Conservation (phyloP, 805 yeast genomes). For the Danielia oregonensis region DNA sequence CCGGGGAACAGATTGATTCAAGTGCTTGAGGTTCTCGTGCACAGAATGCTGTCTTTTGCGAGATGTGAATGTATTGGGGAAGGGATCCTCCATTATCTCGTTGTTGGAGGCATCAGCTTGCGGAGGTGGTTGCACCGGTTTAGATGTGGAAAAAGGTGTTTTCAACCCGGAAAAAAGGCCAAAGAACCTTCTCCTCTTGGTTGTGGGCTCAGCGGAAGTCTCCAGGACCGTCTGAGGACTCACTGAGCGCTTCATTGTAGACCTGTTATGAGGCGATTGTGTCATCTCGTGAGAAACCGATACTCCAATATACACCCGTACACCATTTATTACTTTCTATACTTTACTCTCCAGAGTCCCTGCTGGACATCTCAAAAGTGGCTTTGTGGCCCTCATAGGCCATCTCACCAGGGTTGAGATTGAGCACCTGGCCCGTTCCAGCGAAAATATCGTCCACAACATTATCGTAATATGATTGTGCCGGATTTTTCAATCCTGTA, state of each 20-base stretch:
- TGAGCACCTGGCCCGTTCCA: slow-evolving; percentile 26
- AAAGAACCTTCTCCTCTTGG: slow-evolving; percentile 9
- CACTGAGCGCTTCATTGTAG: slow-evolving; percentile 16
- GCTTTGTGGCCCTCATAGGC: slow-evolving; percentile 5
- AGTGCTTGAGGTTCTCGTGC: slow-evolving; percentile 6
- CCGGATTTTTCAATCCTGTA: slow-evolving; percentile 40
- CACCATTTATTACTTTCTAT: background rate
- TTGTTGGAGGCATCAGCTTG: slow-evolving; percentile 1
- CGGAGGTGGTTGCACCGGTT: background rate
- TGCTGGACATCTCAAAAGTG: slow-evolving; percentile 12
- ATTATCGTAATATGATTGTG: slow-evolving; percentile 36
- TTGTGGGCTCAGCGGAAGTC: slow-evolving; percentile 2
- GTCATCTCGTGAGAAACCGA: too few species aligned
- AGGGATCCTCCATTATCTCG: background rate
- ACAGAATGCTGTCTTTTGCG: slow-evolving; percentile 11
- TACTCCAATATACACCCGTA: background rate
- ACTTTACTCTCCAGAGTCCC: slow-evolving; percentile 3
- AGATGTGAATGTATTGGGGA: slow-evolving; percentile 5
- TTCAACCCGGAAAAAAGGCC: slow-evolving; percentile 13
- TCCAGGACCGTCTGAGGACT: slow-evolving; percentile 12
- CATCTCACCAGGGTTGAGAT: slow-evolving; percentile 21
- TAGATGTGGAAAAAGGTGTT: background rate
- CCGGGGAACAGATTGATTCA: slow-evolving; percentile 11
- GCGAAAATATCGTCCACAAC: slow-evolving; percentile 29
- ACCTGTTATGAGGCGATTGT: too few species aligned